Conservation (phyloP, 2,329 filamentous ascomycete genomes). For the Dothistroma septosporum region DNA sequence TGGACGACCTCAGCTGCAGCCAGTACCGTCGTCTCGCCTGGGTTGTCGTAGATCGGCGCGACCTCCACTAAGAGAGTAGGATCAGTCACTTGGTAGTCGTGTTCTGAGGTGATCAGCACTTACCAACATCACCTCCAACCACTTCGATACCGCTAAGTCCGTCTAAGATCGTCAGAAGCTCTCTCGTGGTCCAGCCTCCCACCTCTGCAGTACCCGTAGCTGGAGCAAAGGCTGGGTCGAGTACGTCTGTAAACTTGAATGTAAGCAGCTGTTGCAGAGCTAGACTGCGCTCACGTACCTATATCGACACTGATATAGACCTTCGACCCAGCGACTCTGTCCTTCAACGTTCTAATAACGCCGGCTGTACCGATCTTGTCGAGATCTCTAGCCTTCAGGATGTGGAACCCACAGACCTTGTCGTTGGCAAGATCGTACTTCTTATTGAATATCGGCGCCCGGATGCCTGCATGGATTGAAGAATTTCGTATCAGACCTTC, state of each 20-base stretch:
- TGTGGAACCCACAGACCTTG: constrained; percentile 55
- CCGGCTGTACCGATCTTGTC: constrained; percentile 48
- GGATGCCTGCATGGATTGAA: constrained; percentile 60
- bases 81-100: background rate
- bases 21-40: constrained; percentile 55
- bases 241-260: constrained; percentile 47
- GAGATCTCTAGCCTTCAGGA: constrained; percentile 54
- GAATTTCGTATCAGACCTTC: constrained; percentile 57
- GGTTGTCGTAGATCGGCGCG: constrained; percentile 58
- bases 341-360: constrained; percentile 47
- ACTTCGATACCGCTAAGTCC: constrained; percentile 56
- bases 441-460: constrained; percentile 49
- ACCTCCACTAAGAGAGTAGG: constrained; percentile 49
- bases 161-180: constrained; percentile 56
- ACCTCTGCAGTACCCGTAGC: constrained; percentile 59
- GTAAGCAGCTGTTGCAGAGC: constrained; percentile 44
- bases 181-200: constrained; percentile 59
- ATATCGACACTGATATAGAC: constrained; percentile 47
- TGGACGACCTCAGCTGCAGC: constrained; percentile 54
- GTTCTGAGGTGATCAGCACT: constrained; percentile 16
- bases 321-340: constrained; percentile 49
- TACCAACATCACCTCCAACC: constrained; percentile 55
- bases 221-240: constrained; percentile 51
- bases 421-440: constrained; percentile 55
- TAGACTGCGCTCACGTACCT: background rate